Conservation (phyloP, 352 stramenopile genomes). For the Globisporangium paddicum region DNA sequence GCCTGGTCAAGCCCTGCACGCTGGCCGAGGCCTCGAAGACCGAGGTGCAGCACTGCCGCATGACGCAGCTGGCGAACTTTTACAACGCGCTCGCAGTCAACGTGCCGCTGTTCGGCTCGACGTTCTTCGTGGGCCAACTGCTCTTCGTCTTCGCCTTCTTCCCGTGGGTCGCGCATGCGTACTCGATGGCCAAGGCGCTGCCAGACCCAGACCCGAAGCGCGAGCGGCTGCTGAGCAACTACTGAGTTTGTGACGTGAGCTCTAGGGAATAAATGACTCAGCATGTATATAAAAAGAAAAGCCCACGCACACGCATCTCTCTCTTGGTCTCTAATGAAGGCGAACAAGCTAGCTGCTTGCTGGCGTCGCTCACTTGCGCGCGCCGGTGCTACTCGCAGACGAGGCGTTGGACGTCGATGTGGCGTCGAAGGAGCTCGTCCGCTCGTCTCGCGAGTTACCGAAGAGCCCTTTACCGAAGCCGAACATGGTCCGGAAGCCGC, state of each 20-base stretch:
- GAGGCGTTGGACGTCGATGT: conserved; percentile 18
- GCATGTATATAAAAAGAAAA: conserved; percentile 13
- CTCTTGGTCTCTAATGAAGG: conserved; percentile 13
- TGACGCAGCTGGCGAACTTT: conserved; percentile 74
- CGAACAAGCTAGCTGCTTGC: background rate
- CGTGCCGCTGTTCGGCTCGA: conserved; percentile 67
- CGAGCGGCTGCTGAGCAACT: conserved; percentile 61
- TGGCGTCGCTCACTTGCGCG: conserved; percentile 5
- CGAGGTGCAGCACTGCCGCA: conserved; percentile 51
- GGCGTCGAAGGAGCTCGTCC: conserved; percentile 52
- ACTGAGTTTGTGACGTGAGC: conserved; percentile 11
- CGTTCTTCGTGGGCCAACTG: conserved; percentile 73
- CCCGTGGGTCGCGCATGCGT: conserved; percentile 73
- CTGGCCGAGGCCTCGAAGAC: conserved; percentile 56
- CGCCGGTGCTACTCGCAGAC: conserved; percentile 1
- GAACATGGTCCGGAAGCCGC: conserved; percentile 56
- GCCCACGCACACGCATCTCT: conserved; percentile 4
- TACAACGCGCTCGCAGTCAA: conserved; percentile 72
- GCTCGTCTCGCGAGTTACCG: conserved; percentile 37
- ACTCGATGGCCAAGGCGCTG: conserved; percentile 62
- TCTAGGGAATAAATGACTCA: background rate
- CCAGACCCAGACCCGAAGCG: conserved; percentile 63
- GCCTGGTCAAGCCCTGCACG: conserved; percentile 52
- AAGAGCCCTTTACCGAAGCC: conserved; percentile 75
- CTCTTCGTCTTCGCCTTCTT: conserved; percentile 69